Evolutionary conservation across 805 yeast species (phyloP).

Genomic region (Candida yuanshanica): DNA sequence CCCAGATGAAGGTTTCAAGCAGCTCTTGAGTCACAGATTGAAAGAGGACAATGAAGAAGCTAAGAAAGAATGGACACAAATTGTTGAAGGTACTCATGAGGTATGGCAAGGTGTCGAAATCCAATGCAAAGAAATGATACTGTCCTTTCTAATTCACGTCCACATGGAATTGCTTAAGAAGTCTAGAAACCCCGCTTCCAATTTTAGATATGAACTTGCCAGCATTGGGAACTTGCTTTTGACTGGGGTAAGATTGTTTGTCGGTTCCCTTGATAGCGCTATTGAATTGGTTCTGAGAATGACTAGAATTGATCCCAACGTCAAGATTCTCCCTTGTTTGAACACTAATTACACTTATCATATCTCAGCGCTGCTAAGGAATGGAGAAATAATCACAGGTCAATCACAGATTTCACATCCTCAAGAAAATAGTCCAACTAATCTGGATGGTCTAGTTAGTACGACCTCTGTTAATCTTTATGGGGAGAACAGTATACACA

Average conservation of each 20-base stretch:
- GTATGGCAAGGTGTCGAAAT: conserved; percentile 60
- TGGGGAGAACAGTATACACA: conserved; percentile 5
- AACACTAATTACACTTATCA: conserved; percentile 84
- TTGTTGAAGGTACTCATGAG: conserved; percentile 74
- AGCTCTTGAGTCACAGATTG: conserved; percentile 44
- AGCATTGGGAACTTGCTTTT: conserved; percentile 80
- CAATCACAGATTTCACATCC: conserved; percentile 96
- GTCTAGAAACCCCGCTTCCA: conserved; percentile 46
- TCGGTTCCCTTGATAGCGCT: conserved; percentile 81
- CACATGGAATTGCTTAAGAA: conserved; percentile 72
- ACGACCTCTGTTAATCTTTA: conserved; percentile 14
- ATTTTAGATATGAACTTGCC: conserved; percentile 71
- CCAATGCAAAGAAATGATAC: conserved; percentile 58
- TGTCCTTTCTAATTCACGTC: conserved; percentile 74
- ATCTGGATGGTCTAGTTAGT: conserved; percentile 7
- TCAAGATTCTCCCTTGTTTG: conserved; percentile 70
- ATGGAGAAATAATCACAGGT: conserved; percentile 77
- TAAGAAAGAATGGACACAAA: conserved; percentile 62
- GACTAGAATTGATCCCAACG: conserved; percentile 46
- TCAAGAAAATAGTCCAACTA: conserved; percentile 20
- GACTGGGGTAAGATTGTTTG: conserved; percentile 74
- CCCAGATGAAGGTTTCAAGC: conserved; percentile 40
- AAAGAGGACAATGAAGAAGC: conserved; percentile 46
- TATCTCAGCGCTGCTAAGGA: conserved; percentile 65
- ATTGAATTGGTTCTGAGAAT: conserved; percentile 69